Base-by-base conservation (phyloP, 495 filamentous ascomycete genomes). In the Tricharina praecox region DNA sequence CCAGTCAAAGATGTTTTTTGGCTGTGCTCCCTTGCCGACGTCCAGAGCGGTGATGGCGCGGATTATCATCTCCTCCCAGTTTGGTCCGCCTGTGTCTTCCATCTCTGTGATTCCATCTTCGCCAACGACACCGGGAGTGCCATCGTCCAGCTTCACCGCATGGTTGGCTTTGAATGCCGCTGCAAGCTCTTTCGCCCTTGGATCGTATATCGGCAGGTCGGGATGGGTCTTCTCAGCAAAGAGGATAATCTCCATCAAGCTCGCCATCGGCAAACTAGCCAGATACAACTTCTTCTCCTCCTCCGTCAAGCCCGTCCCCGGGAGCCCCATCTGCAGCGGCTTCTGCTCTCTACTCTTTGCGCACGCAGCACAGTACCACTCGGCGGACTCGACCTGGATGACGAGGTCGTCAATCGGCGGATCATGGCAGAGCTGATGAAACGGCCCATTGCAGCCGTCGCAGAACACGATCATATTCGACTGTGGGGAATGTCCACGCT, bases 381-480 rank as follows among this genome's bases (percentile, higher is more conserved):
- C 73, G 46, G 70, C 72, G 42, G 78, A 76, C 11, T 64, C 62
- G 24, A 77, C 67, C 11, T 67, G 59, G 3, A 93, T 74, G 5
- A 82, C 75, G 9, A 82, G 73, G 49, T 78, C 72, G 5, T 70
- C 67, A 52, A 97, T 86, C 3, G 71, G 72, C 0, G 90, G 86
- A 53, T 90, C 75, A 62, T 95, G 87, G 56, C 90, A 96, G 51
- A 73, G 72, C 63, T 93, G 87, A 62, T 97, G 90, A 75, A 86
- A 97, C 13, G 79, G 74, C 9, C 69, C 70, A 59, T 90, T 86
- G 67, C 90, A 97, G 10, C 76, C 79, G 62, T 94, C 86, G 65
- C 90, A 97, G 61, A 93, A 90, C 5, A 96, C 90, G 47, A 97
- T 94, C 66, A 77, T 72, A 62, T 97, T 97, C 49, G 61, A 75